phyloP scores from a whole-genome alignment of 139 green algal species.

The Mesotaenium endlicherianum region DNA sequence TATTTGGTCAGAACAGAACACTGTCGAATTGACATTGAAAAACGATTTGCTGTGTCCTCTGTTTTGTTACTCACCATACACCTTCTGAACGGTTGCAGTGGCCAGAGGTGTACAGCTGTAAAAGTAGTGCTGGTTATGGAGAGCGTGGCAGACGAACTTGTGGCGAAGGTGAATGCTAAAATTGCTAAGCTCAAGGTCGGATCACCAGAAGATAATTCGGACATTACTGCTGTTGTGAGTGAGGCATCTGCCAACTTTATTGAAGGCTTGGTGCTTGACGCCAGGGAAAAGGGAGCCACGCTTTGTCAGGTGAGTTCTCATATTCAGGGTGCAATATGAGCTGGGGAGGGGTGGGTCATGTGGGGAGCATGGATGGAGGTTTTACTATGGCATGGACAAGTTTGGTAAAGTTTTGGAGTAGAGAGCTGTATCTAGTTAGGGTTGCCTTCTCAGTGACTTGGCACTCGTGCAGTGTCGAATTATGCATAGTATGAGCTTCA shows the following conservation, averaged over 20 bases:
- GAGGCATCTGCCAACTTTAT: constrained; percentile 89
- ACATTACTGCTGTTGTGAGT: constrained; percentile 88
- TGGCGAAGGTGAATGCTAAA: constrained; percentile 50
- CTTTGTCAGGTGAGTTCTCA: constrained; percentile 52
- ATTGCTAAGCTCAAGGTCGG: constrained; percentile 81
- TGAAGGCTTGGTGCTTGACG: constrained; percentile 71
- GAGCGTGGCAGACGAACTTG: constrained; percentile 75
- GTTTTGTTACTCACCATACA: background rate
- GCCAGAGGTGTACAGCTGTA: constrained; percentile 90
- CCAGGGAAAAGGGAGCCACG: constrained; percentile 56
- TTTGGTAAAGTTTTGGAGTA: too few species aligned
- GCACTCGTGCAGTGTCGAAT: too few species aligned
- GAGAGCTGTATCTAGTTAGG: too few species aligned
- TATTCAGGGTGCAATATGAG: too few species aligned
- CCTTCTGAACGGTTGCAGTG: constrained; percentile 42
- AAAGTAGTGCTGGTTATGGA: constrained; percentile 81
- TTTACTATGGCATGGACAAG: too few species aligned
- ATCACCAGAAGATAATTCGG: constrained; percentile 77
- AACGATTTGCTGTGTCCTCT: background rate
- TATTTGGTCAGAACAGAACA: too few species aligned
- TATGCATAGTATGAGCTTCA: too few species aligned
- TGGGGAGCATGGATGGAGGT: too few species aligned
- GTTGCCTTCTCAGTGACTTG: too few species aligned
- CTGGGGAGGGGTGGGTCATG: too few species aligned
- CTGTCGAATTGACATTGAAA: background rate